Percentiles rank a stretch among this genome's conserved stretches.
Evolutionary conservation across 2,329 filamentous ascomycete species (phyloP).

Genomic region (Alternaria triticimaculans): DNA sequence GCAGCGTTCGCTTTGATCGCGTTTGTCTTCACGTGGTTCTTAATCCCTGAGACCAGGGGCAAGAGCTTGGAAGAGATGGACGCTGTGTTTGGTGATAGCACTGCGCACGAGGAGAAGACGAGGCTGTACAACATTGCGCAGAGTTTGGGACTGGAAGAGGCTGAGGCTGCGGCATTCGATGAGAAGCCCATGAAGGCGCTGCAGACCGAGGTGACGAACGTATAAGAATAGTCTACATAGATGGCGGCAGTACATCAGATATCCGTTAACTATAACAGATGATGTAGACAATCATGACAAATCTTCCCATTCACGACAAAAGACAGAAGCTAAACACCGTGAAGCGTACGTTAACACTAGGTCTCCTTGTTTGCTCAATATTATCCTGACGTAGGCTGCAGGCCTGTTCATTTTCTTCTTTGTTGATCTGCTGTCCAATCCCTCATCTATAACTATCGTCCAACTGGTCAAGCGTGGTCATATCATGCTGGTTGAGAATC

Average conservation of each 20-base stretch:
- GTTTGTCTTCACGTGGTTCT: slow-evolving; percentile 58
- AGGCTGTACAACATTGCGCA: slow-evolving; percentile 27
- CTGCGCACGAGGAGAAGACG: slow-evolving; percentile 59
- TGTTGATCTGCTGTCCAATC: not conserved
- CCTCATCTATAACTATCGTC: not conserved
- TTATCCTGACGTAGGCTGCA: not conserved
- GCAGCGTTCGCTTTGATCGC: slow-evolving; percentile 57
- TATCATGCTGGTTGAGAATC: too few species aligned
- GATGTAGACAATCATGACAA: too few species aligned
- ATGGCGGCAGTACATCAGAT: too few species aligned
- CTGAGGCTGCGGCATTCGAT: slow-evolving; percentile 17
- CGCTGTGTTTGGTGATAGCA: slow-evolving; percentile 83
- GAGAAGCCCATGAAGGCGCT: slow-evolving; percentile 14
- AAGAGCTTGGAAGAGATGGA: slow-evolving; percentile 81
- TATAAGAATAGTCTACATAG: not conserved
- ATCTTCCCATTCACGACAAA: too few species aligned
- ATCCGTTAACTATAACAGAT: too few species aligned
- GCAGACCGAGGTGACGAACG: not conserved
- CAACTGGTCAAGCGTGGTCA: not conserved
- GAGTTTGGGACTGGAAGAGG: slow-evolving; percentile 25
- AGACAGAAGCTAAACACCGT: not conserved
- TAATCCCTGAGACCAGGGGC: slow-evolving; percentile 76
- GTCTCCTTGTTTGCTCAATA: not conserved
- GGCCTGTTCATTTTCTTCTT: not conserved
- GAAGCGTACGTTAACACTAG: not conserved